Base-by-base conservation (phyloP, 306 rosid genomes). In the Fragaria nilgerrensis region DNA sequence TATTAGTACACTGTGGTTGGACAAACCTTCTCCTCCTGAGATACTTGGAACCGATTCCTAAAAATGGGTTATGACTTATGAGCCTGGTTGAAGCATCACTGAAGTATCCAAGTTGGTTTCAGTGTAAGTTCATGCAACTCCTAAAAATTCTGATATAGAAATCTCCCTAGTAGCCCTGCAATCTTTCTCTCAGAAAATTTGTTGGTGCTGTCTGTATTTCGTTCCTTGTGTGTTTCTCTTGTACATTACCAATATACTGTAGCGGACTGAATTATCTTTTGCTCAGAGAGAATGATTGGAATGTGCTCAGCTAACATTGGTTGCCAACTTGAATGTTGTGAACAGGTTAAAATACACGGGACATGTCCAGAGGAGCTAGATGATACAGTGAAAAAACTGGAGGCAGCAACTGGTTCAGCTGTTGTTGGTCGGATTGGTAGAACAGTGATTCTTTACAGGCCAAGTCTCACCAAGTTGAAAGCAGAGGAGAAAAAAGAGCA, bases 311-410 rank as follows among this genome's bases (percentile, higher is more conserved):
- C 71, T 72, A 68, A 69, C 19, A 69, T 36, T 17, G 50, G 8
- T 25, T 27, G 67, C 67, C 63, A 37, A 68, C 61, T 23, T 59
- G 70, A 41, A 73, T 85, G 77, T 15, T 32, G 70, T 77, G 53
- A 76, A 76, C 91, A 94, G 98, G 88, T 92, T 76, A 94, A 94
- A 84, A 80, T 94, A 79, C 95, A 90, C 69, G 76, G 91, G 75
- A 90, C 90, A 71, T 94, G 98, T 78, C 96, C 97, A 0, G 93
- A 89, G 63, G 98, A 92, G 87, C 83, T 92, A 62, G 96, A 88
- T 8, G 96, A 92, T 76, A 90, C 73, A 58, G 90, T 90, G 68
- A 87, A 80, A 88, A 92, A 84, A 77, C 71, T 90, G 80, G 93
- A 88, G 85, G 86, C 86, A 78, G 72, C 82, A 78, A 90, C 96